Evolutionary conservation across 2,329 filamentous ascomycete species (phyloP), one percentile per base, ranked within the genome.

Genomic region (Blastomyces parvus): DNA sequence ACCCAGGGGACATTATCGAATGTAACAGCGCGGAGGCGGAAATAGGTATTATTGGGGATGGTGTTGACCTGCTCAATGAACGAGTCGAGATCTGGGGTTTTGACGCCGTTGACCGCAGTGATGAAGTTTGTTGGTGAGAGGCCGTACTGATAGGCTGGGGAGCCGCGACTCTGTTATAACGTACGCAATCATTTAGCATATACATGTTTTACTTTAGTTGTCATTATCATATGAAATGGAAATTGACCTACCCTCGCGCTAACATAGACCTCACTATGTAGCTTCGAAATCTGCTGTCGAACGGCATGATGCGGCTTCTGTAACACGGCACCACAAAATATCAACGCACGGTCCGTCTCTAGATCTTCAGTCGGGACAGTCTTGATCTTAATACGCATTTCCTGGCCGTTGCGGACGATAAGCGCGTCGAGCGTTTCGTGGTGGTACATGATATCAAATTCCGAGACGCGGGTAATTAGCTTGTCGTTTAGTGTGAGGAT

Each of bases 1-100:
- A 99, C 91, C 91, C 94, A 99, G 3, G 93, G 93, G 11, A 99
- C 91, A 71, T 95, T 96, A 75, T 99, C 94, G 72, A 99, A 99
- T 0, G 94, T 97, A 75, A 97, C 91, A n/a, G 94, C 91, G 75
- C 93, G 92, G 61, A 99, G 82, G 22, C 94, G 87, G 86, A 99
- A 99, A 78, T 99, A 99, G 1, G 91, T 96, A 72, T 99, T 99
- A 70, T 99, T 91, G 0, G 90, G 89, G 69, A 99, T 97, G 76
- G 89, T 87, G 69, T 88, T 85, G 22, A 95, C 91, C 67, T 91
- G 89, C 33, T 81, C 80, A 66, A 97, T 81, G 76, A 99, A 97
- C 2, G 84, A 79, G 69, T 90, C 84, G 9, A 99, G 81, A 70
- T 96, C 88, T 1, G 87, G 88, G 0, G 94, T 97, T 19, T 89